Evolutionary conservation across 352 stramenopile genomes (phyloP), one percentile per base, ranked within the genome.

Genomic region (Globisporangium nodosum): DNA sequence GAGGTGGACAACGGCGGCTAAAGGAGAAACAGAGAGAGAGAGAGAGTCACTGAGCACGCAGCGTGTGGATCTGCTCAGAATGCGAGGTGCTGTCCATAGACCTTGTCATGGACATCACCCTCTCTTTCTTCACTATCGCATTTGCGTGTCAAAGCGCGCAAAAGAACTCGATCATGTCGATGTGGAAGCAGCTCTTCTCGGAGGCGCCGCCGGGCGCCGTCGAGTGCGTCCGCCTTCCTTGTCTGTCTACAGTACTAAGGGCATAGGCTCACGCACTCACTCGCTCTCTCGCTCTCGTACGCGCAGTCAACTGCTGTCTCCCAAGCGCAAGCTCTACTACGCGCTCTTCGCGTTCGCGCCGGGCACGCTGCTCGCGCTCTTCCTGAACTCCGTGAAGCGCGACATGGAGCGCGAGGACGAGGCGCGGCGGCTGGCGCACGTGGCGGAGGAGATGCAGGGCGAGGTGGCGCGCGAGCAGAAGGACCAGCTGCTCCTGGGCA

Each of bases 141-240:
- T 43, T 43, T 16, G 11, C 12, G 8, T 1, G 11, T 15, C n/a
- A 5, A 6, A 13, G 4, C 13, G 4, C 2, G 16, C 42, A 16
- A 20, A 3, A 18, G 24, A 37, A 12, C 33, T 37, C 5, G 6
- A 37, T 2, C 45, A 71, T 68, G 60, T 59, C 61, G 56, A 74
- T 75, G 61, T 77, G 80, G 54, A 88, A 90, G 74, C 76, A 87
- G 70, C 78, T 92, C 67, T 88, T 92, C 61, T 71, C 68, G 51
- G 71, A 88, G 57, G 75, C 80, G 43, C 81, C 83, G 55, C 68
- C 74, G n/a, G 69, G 76, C 61, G 79, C 83, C 21, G 57, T 85
- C 43, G 75, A 92, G 83, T 90, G 68, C 60, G 80, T 81, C 31
- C 30, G 11, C 30, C 21, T 3, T 45, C 3, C 20, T 35, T 21